These are phyloP conservation scores for Gelatoporia subvermispora DNA, from an alignment of 768 basidiomycete genomes.

Conservation along the genomic window DNA sequence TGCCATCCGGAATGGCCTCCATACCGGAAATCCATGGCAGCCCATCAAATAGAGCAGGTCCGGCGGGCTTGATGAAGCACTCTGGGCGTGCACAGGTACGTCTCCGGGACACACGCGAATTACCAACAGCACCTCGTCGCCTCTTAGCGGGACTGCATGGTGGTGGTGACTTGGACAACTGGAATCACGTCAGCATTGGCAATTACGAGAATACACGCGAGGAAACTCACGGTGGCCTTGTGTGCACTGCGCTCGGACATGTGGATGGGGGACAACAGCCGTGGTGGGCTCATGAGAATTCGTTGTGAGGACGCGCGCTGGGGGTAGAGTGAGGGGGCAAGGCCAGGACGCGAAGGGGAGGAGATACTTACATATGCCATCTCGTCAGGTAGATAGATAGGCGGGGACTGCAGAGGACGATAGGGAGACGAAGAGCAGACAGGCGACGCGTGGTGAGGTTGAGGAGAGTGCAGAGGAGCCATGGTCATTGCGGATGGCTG, in stretches of 20 bases:
- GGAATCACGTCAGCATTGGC: constrained; percentile 8
- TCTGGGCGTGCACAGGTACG: constrained; percentile 40
- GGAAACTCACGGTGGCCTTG: constrained; percentile 14
- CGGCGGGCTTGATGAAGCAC: constrained; percentile 31
- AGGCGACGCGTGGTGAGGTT: constrained; percentile 28
- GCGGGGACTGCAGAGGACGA: constrained; percentile 16
- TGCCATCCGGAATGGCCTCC: constrained; percentile 38
- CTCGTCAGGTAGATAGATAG: constrained; percentile 22
- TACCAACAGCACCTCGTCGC: constrained; percentile 31
- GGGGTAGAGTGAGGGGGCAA: background rate
- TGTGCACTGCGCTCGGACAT: constrained; percentile 25
- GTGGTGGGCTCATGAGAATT: constrained; percentile 24
- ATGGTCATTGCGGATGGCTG: constrained; percentile 19
- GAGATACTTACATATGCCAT: constrained; percentile 17
- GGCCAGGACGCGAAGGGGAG: background rate
- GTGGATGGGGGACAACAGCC: constrained; percentile 35
- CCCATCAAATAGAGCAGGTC: constrained; percentile 46
- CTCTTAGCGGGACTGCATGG: constrained; percentile 34
- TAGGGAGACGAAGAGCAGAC: background rate
- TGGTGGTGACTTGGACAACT: constrained; percentile 36
- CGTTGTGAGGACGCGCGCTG: constrained; percentile 21
- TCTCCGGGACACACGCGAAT: constrained; percentile 36
- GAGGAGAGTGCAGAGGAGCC: constrained; percentile 40
- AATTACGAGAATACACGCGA: constrained; percentile 13
- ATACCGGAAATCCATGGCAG: constrained; percentile 66